phyloP scores from a whole-genome alignment of 2,329 filamentous ascomycete species.

The Ophiocordyceps polyrhachis-furcata region DNA sequence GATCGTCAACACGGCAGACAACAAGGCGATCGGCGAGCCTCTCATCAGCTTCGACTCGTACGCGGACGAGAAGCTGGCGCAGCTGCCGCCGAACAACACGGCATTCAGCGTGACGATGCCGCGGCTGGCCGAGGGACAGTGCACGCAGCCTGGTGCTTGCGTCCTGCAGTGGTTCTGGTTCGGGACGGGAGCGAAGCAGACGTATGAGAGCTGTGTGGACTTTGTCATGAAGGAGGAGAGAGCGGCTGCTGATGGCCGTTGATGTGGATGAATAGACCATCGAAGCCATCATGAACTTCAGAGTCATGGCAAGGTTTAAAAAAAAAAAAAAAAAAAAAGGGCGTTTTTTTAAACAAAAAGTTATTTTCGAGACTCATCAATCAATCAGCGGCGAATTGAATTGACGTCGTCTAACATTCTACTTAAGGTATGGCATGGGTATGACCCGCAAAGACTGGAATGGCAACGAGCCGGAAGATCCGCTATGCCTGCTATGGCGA shows the following conservation, averaged over 20 bases:
- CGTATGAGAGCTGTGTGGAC: slow-evolving; percentile 44
- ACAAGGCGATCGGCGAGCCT: slow-evolving; percentile 30
- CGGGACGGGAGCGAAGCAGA: slow-evolving; percentile 34
- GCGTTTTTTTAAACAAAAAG: too few species aligned
- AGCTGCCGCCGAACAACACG: slow-evolving; percentile 22
- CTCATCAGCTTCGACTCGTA: slow-evolving; percentile 37
- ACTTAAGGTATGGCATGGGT: too few species aligned
- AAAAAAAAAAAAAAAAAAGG: too few species aligned
- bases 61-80: slow-evolving; percentile 21
- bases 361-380: too few species aligned
- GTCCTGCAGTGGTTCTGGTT: slow-evolving; percentile 47
- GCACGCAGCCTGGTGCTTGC: slow-evolving; percentile 26
- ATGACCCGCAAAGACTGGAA: too few species aligned
- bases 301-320: too few species aligned
- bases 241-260: too few species aligned
- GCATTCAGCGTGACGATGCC: slow-evolving; percentile 38
- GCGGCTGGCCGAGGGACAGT: slow-evolving; percentile 22
- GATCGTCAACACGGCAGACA: slow-evolving; percentile 32
- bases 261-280: not conserved
- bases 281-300: too few species aligned
- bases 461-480: too few species aligned
- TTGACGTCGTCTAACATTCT: too few species aligned
- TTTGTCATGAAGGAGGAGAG: slow-evolving; percentile 15
- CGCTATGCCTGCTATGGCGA: too few species aligned
- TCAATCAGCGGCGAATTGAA: too few species aligned